Evolutionary conservation across 139 green algal genomes (phyloP), one percentile per base, ranked within the genome.

Genomic region (Ostreobium quekettii): DNA sequence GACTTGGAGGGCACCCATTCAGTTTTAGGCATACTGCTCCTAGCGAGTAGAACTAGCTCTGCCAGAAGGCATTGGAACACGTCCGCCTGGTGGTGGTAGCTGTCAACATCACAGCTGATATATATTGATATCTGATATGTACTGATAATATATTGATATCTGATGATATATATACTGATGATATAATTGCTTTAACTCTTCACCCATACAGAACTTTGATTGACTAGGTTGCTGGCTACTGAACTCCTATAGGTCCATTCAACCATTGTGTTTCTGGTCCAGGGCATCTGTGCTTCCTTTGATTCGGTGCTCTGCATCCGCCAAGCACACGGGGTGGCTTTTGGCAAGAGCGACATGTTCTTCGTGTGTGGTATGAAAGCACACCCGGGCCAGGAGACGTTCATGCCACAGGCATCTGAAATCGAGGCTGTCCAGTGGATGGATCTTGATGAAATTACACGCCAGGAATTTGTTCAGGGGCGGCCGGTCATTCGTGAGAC

Each of bases 271-370:
- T n/a, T n/a, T n/a, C n/a, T n/a, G n/a, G n/a, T n/a, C n/a, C 42
- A 62, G 53, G 53, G 53, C 7, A 29, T 62, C 7, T 36, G 19
- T 36, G 15, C 19, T 62, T 24, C 8, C 7, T 62, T 62, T 62
- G n/a, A 62, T 36, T 24, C 53, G 7, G 19, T 62, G 19, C 29
- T 62, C 15, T 11, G 11, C 33, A n/a, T 62, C 19, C 15, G 53
- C 19, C 53, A 72, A 72, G 64, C 66, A 5, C 66, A 72, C 30
- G 66, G 66, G 4, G 35, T 71, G 30, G 58, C 60, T 4, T 72
- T 72, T 72, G 66, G 66, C 3, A 72, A 72, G 26, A 72, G 66
- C 30, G 66, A 72, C 8, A 29, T 72, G 53, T 72, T 72, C 48
- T 72, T 72, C 30, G 26, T 72, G 4, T 70, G 63, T 42, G 65